Conservation (phyloP, 1,284 basidiomycete species). For the Pseudozyma hubeiensis region DNA sequence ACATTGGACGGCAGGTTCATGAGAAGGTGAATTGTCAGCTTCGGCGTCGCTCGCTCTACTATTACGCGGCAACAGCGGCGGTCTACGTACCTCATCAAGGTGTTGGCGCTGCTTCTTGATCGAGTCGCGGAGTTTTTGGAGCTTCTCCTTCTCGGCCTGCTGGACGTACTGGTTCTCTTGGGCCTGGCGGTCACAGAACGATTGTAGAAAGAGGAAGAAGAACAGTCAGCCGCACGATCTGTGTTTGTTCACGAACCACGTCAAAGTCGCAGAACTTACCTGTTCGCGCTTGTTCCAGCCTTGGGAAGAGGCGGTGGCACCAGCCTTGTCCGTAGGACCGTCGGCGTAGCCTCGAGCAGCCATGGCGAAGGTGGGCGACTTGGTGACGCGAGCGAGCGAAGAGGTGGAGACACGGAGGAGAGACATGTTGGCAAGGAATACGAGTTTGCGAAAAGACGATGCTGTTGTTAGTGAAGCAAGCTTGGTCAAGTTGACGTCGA, state of each 20-base stretch:
- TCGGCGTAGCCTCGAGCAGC: slow-evolving; percentile 52
- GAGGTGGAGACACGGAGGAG: slow-evolving; percentile 49
- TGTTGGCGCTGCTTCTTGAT: slow-evolving; percentile 59
- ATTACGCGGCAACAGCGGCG: too few species aligned
- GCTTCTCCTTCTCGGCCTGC: slow-evolving; percentile 63
- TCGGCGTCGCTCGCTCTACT: too few species aligned
- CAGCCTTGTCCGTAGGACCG: slow-evolving; percentile 49
- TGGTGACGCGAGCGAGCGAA: slow-evolving; percentile 44
- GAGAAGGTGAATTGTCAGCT: slow-evolving; percentile 2
- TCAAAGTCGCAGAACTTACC: slow-evolving; percentile 24
- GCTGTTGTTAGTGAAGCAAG: slow-evolving; percentile 4
- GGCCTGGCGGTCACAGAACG: slow-evolving; percentile 23
- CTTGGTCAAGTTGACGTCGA: neutral
- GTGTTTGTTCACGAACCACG: too few species aligned
- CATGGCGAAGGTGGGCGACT: slow-evolving; percentile 48
- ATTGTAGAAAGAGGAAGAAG: neutral
- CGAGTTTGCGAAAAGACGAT: slow-evolving; percentile 6
- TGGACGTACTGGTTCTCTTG: slow-evolving; percentile 60
- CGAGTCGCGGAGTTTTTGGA: slow-evolving; percentile 55
- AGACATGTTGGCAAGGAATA: slow-evolving; percentile 30
- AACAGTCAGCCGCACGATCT: neutral
- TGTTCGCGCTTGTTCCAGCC: slow-evolving; percentile 58
- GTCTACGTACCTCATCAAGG: slow-evolving; percentile 53
- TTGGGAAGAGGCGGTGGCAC: slow-evolving; percentile 52
- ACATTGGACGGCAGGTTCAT: too few species aligned